Conservation (phyloP, 2,329 filamentous ascomycete species). For the Zasmidium cellare region DNA sequence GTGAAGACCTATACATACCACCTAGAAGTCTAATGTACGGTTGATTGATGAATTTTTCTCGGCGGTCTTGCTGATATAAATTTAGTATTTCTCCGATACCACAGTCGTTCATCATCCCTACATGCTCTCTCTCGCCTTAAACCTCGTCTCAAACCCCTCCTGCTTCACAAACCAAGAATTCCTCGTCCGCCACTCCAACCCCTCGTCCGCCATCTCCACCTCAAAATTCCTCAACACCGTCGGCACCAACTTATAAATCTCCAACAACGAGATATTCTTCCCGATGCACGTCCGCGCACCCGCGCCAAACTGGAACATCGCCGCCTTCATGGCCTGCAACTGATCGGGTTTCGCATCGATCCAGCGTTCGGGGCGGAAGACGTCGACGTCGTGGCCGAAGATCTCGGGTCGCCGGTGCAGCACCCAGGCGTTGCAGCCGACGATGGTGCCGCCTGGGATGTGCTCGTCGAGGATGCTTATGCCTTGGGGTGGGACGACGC, state of each 20-base stretch:
- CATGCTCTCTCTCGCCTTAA: slow-evolving; percentile 35
- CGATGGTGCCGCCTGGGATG: slow-evolving; percentile 69
- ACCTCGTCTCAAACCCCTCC: slow-evolving; percentile 45
- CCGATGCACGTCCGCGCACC: slow-evolving; percentile 69
- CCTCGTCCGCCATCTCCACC: slow-evolving; percentile 45
- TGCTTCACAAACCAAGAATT: slow-evolving; percentile 58
- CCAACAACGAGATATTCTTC: slow-evolving; percentile 50
- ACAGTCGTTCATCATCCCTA: neutral
- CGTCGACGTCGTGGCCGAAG: slow-evolving; percentile 67
- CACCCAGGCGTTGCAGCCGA: slow-evolving; percentile 75
- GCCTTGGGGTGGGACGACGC: slow-evolving; percentile 67
- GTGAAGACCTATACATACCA: too few relatives aligned
- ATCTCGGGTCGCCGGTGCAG: slow-evolving; percentile 67
- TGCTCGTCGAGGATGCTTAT: slow-evolving; percentile 62
- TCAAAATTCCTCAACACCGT: slow-evolving; percentile 66
- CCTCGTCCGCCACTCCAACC: slow-evolving; percentile 47
- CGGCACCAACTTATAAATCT: slow-evolving; percentile 54
- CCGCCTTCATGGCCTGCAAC: slow-evolving; percentile 66
- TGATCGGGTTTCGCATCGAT: slow-evolving; percentile 54
- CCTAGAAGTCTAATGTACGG: too few relatives aligned
- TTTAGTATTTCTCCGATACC: too few relatives aligned
- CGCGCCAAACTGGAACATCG: slow-evolving; percentile 74
- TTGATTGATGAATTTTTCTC: too few relatives aligned
- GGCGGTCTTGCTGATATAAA: too few relatives aligned
- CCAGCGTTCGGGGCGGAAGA: slow-evolving; percentile 68